Evolutionary conservation across 495 filamentous ascomycete species (phyloP).

Genomic region (Evernia prunastri): DNA sequence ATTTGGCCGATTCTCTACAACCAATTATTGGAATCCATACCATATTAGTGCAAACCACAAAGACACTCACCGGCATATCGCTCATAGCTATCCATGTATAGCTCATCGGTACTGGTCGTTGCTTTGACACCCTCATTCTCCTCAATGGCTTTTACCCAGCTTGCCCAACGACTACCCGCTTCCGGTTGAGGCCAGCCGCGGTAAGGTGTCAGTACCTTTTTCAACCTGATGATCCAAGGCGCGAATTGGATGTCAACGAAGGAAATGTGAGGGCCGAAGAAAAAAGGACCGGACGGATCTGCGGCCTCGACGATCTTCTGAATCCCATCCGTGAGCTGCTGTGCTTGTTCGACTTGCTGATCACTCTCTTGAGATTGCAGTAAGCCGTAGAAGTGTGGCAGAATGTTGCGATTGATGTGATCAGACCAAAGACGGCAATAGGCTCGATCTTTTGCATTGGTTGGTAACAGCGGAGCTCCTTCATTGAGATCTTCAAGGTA

Average conservation of each 20-base stretch:
- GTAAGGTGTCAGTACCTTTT: conserved; percentile 70
- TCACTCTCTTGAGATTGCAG: conserved; percentile 63
- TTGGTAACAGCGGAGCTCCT: conserved; percentile 57
- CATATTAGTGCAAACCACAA: conserved; percentile 16
- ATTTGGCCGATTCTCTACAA: conserved; percentile 52
- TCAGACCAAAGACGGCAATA: conserved; percentile 81
- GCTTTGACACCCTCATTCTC: conserved; percentile 61
- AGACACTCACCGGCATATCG: conserved; percentile 53
- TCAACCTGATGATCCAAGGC: conserved; percentile 76
- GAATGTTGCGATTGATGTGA: conserved; percentile 78
- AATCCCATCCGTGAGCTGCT: conserved; percentile 65
- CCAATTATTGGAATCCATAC: conserved; percentile 13
- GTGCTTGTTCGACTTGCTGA: conserved; percentile 56
- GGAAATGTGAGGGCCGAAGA: conserved; percentile 63
- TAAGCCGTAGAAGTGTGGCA: conserved; percentile 74
- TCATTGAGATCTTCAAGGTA: conserved; percentile 72
- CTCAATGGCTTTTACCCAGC: conserved; percentile 81
- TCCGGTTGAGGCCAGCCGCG: conserved; percentile 71
- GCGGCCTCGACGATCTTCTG: conserved; percentile 66
- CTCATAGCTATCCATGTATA: conserved; percentile 69
- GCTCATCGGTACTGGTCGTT: conserved; percentile 67
- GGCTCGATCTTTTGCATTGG: conserved; percentile 63
- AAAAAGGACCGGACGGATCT: conserved; percentile 67
- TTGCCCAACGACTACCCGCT: conserved; percentile 61
- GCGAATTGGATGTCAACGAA: conserved; percentile 86